A percentile compares a stretch with the other conserved stretches of the same genome.
These are phyloP conservation scores for Vaccinium macrocarpon DNA, from an alignment of 148 eudicot genomes.

Conservation along the genomic window DNA sequence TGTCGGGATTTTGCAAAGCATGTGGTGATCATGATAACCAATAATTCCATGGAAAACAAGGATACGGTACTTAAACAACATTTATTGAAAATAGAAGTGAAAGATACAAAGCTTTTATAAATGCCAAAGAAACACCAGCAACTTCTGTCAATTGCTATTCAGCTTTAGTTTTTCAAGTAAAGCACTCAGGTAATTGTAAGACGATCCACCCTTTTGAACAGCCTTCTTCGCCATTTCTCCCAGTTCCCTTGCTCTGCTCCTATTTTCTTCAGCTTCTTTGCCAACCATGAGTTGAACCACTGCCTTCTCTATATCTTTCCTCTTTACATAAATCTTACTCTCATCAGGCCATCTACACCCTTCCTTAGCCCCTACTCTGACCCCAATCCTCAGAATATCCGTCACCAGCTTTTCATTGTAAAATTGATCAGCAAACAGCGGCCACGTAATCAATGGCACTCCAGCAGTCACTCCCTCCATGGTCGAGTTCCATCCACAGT, in stretches of 20 bases:
- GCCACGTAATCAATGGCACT: slow-evolving; percentile 25
- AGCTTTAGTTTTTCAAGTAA: slow-evolving; percentile 12
- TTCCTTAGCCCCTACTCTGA: slow-evolving; percentile 18
- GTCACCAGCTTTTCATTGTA: slow-evolving; percentile 17
- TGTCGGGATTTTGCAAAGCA: neutral
- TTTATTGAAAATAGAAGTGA: neutral
- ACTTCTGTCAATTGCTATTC: neutral
- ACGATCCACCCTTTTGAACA: slow-evolving; percentile 18
- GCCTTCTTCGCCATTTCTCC: slow-evolving; percentile 13
- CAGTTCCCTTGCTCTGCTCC: slow-evolving; percentile 8
- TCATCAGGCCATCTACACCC: slow-evolving; percentile 3
- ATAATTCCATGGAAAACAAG: neutral
- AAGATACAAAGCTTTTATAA: neutral
- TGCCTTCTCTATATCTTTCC: slow-evolving; percentile 13
- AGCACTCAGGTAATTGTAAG: slow-evolving; percentile 10
- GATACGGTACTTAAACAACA: neutral
- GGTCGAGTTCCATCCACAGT: slow-evolving; percentile 25
- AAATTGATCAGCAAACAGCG: slow-evolving; percentile 20
- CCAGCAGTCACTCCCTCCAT: slow-evolving; percentile 24
- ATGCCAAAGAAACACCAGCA: neutral
- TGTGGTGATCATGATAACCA: neutral
- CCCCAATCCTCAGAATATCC: slow-evolving; percentile 17
- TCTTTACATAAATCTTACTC: slow-evolving; percentile 2
- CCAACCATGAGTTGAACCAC: neutral
- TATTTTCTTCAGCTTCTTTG: slow-evolving; percentile 15